Percentiles rank a stretch among this genome's conserved stretches.
These are phyloP conservation scores for Sarocladiaceae sp. DNA, from an alignment of 2,329 filamentous ascomycete species.

Conservation along the genomic window DNA sequence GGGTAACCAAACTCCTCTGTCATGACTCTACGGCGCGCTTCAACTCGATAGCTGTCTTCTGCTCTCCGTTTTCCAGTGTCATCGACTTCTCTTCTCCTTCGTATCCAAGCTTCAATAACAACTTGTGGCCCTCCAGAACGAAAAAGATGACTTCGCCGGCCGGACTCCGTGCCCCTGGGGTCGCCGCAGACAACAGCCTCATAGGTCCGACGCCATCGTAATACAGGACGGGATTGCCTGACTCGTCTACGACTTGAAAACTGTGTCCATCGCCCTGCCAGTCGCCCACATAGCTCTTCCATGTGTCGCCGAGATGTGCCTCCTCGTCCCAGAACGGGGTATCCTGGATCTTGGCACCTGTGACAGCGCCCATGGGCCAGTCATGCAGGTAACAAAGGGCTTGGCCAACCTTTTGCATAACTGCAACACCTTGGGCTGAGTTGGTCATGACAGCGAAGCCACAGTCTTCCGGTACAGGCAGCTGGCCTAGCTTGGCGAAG, in stretches of 20 bases:
- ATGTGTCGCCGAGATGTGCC: background rate
- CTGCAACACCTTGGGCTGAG: slow-evolving; percentile 8
- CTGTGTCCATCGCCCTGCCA: background rate
- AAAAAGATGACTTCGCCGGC: background rate
- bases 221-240: background rate
- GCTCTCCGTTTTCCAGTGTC: background rate
- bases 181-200: background rate
- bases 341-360: background rate
- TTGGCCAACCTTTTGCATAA: slow-evolving; percentile 7
- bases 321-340: background rate
- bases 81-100: background rate
- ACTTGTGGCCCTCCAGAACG: background rate
- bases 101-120: background rate
- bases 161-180: background rate
- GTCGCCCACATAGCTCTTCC: background rate
- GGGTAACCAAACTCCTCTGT: no score
- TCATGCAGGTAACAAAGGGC: slow-evolving; percentile 8
- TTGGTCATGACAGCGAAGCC: slow-evolving; percentile 18
- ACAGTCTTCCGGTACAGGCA: slow-evolving; percentile 12
- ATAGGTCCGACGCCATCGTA: background rate
- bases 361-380: slow-evolving; percentile 7
- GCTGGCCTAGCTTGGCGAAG: slow-evolving; percentile 9
- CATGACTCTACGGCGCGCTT: no score
- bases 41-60: no score
- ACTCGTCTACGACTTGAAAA: background rate